These are phyloP conservation scores for Euphorbia corollata DNA, from an alignment of 441 rosid species.

Conservation along the genomic window DNA sequence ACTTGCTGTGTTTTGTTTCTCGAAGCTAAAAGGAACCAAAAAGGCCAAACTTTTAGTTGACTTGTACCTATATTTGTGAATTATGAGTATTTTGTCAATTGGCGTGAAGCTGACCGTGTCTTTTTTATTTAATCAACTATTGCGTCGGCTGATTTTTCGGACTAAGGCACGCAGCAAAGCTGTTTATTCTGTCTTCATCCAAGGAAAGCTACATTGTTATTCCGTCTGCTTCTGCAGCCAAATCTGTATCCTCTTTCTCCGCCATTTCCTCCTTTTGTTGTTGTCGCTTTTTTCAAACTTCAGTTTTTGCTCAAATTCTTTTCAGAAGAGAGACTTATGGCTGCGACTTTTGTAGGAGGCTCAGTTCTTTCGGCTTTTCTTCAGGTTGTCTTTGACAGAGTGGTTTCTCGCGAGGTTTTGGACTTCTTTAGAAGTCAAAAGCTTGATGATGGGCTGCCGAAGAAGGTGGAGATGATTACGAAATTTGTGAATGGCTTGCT, in stretches of 20 bases:
- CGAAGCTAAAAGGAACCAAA: neutral
- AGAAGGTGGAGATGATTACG: conserved; percentile 9
- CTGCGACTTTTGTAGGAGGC: conserved; percentile 21
- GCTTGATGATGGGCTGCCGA: conserved; percentile 5
- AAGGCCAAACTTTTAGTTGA: neutral
- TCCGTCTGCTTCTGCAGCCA: neutral
- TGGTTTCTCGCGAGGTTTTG: conserved; percentile 26
- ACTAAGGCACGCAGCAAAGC: neutral
- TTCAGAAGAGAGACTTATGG: conserved; percentile 8
- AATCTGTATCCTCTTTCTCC: neutral
- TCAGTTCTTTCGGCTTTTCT: conserved; percentile 30
- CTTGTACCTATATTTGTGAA: neutral
- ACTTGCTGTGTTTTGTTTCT: neutral
- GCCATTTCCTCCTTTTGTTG: neutral
- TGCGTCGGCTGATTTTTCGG: neutral
- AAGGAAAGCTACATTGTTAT: neutral
- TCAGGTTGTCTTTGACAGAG: conserved; percentile 28
- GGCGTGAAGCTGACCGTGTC: neutral
- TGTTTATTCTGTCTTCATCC: neutral
- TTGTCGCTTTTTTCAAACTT: neutral
- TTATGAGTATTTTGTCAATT: neutral
- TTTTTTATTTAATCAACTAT: neutral
- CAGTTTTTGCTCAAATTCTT: neutral
- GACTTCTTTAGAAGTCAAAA: conserved; percentile 19
- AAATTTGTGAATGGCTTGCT: conserved; percentile 18